These are phyloP conservation scores for Pharnaceum exiguum DNA, from an alignment of 148 eudicot species.

Conservation along the genomic window DNA sequence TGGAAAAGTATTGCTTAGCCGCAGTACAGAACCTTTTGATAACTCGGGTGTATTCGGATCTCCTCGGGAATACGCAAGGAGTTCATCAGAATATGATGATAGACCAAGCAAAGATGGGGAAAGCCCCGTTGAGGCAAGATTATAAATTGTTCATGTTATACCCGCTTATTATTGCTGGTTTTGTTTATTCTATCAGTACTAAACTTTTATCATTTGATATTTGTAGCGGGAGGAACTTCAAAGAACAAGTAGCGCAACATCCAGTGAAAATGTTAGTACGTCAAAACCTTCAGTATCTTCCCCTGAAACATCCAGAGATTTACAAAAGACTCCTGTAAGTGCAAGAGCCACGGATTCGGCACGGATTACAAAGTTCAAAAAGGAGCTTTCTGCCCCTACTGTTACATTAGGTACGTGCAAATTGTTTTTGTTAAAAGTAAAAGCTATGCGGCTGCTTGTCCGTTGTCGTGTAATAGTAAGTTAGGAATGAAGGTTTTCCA, in stretches of 20 bases:
- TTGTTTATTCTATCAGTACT: background rate
- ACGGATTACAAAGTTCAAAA: slow-evolving; percentile 77
- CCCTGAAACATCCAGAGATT: slow-evolving; percentile 43
- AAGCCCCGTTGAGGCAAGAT: slow-evolving; percentile 50
- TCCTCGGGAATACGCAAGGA: slow-evolving; percentile 53
- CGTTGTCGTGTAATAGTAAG: background rate
- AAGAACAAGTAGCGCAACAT: slow-evolving; percentile 25
- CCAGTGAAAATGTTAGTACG: slow-evolving; percentile 35
- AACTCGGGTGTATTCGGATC: slow-evolving; percentile 40
- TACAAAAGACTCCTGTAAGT: slow-evolving; percentile 51
- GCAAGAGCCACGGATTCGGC: slow-evolving; percentile 94
- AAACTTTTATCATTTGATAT: slow-evolving; percentile 9
- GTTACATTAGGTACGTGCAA: slow-evolving; percentile 62
- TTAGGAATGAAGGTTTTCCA: background rate
- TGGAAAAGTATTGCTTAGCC: slow-evolving; percentile 84
- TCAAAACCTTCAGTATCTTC: slow-evolving; percentile 38
- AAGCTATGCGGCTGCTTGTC: background rate
- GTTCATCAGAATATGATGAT: slow-evolving; percentile 47
- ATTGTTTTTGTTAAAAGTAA: background rate
- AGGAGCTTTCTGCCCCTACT: slow-evolving; percentile 65
- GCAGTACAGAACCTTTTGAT: slow-evolving; percentile 63
- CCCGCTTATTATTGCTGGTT: background rate
- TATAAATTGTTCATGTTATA: slow-evolving; percentile 2
- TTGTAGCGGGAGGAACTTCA: slow-evolving; percentile 45
- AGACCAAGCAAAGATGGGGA: slow-evolving; percentile 53